These are phyloP conservation scores for Thraustochytrium striatum DNA, from an alignment of 352 stramenopile genomes.

Conservation along the genomic window DNA sequence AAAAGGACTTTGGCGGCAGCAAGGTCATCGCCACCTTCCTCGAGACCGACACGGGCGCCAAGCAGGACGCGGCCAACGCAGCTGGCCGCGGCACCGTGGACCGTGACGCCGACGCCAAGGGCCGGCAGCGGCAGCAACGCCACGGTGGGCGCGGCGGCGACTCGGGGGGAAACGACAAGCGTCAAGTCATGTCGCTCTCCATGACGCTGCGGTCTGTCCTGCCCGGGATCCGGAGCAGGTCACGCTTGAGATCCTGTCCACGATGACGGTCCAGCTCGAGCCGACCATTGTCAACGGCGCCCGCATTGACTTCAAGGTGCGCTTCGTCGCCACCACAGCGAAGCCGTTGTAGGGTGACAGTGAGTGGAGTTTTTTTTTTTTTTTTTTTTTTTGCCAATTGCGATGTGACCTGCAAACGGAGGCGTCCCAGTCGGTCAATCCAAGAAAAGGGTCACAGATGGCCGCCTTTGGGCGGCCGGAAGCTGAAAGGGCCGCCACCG, in stretches of 20 bases:
- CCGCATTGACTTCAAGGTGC: constrained; percentile 22
- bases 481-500: too few species aligned
- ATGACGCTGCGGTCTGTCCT: neutral
- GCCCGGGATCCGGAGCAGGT: neutral
- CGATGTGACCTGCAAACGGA: too few species aligned
- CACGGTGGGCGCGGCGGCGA: neutral
- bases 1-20: constrained; percentile 43
- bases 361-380: too few species aligned
- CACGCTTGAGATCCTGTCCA: constrained; percentile 19
- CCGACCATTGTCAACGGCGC: neutral
- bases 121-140: neutral
- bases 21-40: neutral
- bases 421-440: too few species aligned
- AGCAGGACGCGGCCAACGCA: neutral
- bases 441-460: too few species aligned
- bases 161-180: neutral
- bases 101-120: neutral
- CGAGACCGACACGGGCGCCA: neutral
- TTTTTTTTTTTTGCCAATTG: too few species aligned
- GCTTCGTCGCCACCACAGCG: constrained; percentile 2
- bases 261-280: neutral
- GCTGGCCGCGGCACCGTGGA: neutral
- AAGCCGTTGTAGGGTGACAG: too few species aligned
- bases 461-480: too few species aligned
- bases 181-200: neutral